These are phyloP conservation scores for Arthonia radiata DNA, from an alignment of 495 filamentous ascomycete species.

Conservation along the genomic window DNA sequence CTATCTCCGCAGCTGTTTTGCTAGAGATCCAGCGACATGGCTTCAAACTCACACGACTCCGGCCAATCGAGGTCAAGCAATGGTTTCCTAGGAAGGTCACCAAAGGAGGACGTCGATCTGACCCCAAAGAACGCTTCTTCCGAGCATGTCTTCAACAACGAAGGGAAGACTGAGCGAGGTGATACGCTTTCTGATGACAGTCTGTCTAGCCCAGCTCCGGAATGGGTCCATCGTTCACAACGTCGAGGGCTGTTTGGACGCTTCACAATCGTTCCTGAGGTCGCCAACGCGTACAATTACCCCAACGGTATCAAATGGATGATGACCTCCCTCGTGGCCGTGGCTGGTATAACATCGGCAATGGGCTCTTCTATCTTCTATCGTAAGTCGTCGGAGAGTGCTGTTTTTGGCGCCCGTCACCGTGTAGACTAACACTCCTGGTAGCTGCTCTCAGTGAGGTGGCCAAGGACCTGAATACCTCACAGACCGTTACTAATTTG, in stretches of 20 bases:
- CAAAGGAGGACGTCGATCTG: no score
- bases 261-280: conserved; percentile 57
- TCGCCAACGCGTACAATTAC: conserved; percentile 54
- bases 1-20: no score
- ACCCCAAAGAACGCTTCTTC: no score
- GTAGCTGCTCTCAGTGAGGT: conserved; percentile 51
- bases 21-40: no score
- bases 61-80: no score
- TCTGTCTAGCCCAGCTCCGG: no score
- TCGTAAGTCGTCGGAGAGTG: conserved; percentile 27
- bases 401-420: conserved; percentile 1
- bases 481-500: conserved; percentile 52
- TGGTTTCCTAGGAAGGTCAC: no score
- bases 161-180: no score
- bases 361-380: conserved; percentile 71
- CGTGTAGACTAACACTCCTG: background rate
- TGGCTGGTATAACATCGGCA: conserved; percentile 52
- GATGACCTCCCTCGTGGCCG: conserved; percentile 55
- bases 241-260: conserved; percentile 54
- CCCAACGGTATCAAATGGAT: conserved; percentile 52
- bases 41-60: no score
- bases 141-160: no score
- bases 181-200: no score
- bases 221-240: conserved; percentile 39
- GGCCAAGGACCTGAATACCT: conserved; percentile 33